Evolutionary conservation across 2,329 filamentous ascomycete genomes (phyloP).

Genomic region (Sordariomycetes sp.): DNA sequence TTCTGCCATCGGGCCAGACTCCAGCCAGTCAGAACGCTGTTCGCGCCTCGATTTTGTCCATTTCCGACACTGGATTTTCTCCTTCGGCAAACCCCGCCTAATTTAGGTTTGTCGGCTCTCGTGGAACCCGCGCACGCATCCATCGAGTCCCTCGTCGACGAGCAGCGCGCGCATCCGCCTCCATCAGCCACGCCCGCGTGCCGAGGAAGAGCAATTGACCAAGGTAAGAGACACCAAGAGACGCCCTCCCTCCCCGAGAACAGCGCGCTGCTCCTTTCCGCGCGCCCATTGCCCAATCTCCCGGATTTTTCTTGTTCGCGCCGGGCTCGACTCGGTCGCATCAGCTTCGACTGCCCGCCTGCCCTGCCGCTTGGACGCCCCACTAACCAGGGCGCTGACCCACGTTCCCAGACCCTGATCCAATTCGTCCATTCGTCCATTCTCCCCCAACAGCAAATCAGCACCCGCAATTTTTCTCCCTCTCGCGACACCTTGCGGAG

Average conservation of each 20-base stretch:
- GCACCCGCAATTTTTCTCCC: conserved; percentile 2
- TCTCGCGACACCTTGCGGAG: background rate
- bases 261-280: background rate
- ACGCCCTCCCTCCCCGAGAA: background rate
- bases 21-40: conserved; percentile 2
- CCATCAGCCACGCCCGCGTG: background rate
- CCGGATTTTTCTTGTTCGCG: background rate
- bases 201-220: background rate
- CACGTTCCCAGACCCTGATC: background rate
- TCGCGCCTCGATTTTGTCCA: background rate
- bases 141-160: conserved; percentile 4
- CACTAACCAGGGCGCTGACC: background rate
- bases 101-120: background rate
- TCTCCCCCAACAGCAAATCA: conserved; percentile 3
- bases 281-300: background rate
- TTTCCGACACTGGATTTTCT: background rate
- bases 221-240: background rate
- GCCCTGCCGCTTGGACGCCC: background rate
- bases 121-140: background rate
- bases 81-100: background rate
- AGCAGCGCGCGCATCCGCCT: conserved; percentile 1
- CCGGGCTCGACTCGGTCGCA: background rate
- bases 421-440: conserved; percentile 5
- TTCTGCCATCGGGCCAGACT: background rate
- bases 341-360: background rate